A percentile compares a stretch with the other conserved stretches of the same genome.
Conservation (phyloP, 257 asterid genomes). For the Haberlea rhodopensis region DNA sequence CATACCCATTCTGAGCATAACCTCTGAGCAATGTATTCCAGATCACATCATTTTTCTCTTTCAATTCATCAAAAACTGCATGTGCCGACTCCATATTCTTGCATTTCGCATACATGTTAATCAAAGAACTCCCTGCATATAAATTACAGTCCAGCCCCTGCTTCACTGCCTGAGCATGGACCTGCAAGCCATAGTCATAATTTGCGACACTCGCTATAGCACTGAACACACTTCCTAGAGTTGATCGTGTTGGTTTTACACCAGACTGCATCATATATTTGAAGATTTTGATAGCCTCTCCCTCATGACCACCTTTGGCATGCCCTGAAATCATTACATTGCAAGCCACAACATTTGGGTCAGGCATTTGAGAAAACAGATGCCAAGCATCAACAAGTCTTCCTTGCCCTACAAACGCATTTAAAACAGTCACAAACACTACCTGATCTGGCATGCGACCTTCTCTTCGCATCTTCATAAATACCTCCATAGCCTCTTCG, state of each 20-base stretch:
- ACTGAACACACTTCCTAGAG: slow-evolving; percentile 77
- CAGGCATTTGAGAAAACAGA: slow-evolving; percentile 52
- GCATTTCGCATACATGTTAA: slow-evolving; percentile 86
- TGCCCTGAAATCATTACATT: slow-evolving; percentile 89
- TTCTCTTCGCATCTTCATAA: slow-evolving; percentile 54
- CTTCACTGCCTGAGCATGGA: slow-evolving; percentile 73
- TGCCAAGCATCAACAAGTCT: slow-evolving; percentile 58
- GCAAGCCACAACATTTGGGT: slow-evolving; percentile 73
- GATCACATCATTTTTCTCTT: slow-evolving; percentile 46
- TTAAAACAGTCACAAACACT: slow-evolving; percentile 59
- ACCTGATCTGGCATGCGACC: slow-evolving; percentile 66
- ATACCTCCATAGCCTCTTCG: slow-evolving; percentile 50
- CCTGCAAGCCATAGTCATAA: slow-evolving; percentile 62
- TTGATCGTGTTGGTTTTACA: slow-evolving; percentile 71
- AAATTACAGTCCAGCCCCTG: slow-evolving; percentile 69
- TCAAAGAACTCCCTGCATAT: slow-evolving; percentile 80
- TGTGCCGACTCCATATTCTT: slow-evolving; percentile 63
- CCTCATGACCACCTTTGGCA: slow-evolving; percentile 59
- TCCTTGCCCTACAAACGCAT: slow-evolving; percentile 57
- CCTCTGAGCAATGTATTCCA: slow-evolving; percentile 57
- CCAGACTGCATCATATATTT: slow-evolving; percentile 54
- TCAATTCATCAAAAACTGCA: slow-evolving; percentile 49
- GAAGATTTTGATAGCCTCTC: slow-evolving; percentile 52
- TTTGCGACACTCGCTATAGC: slow-evolving; percentile 58
- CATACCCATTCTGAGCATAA: neutral